Percentiles rank a stretch among this genome's conserved stretches.
These are phyloP conservation scores for Aspergillus costaricaensis DNA, from an alignment of 2,329 filamentous ascomycete genomes.

Conservation along the genomic window DNA sequence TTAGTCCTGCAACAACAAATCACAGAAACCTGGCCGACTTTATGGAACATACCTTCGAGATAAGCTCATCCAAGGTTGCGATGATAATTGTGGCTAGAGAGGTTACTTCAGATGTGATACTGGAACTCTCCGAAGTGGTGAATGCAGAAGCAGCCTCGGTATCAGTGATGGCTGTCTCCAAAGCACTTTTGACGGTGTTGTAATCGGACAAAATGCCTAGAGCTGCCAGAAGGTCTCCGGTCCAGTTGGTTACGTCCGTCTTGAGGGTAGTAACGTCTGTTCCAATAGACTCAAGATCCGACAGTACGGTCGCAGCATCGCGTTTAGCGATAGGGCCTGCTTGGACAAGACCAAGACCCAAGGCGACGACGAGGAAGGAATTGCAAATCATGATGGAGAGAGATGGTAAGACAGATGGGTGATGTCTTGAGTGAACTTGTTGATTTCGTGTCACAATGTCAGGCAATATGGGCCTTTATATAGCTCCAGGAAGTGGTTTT, in stretches of 20 bases:
- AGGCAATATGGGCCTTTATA: background rate
- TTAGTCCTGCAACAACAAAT: background rate
- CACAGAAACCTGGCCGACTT: background rate
- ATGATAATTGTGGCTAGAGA: background rate
- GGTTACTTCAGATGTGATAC: background rate
- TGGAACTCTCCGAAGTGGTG: background rate
- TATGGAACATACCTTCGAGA: background rate
- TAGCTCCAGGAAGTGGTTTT: background rate
- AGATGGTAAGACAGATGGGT: background rate
- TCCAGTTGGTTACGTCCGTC: background rate
- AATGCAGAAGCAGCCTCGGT: background rate
- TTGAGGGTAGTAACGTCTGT: background rate
- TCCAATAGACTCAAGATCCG: background rate
- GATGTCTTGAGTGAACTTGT: background rate
- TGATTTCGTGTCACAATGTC: background rate
- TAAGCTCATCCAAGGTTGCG: background rate
- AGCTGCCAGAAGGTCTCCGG: background rate
- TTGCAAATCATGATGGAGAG: background rate
- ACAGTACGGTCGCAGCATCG: background rate
- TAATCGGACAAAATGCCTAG: background rate
- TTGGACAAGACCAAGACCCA: background rate
- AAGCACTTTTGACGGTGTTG: slow-evolving; percentile 2
- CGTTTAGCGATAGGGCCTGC: background rate
- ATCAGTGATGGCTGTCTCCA: slow-evolving; percentile 1
- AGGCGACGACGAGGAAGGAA: background rate